Evolutionary conservation across 1,139 yeast genomes (phyloP).

Genomic region (Fermentozyma sake): DNA sequence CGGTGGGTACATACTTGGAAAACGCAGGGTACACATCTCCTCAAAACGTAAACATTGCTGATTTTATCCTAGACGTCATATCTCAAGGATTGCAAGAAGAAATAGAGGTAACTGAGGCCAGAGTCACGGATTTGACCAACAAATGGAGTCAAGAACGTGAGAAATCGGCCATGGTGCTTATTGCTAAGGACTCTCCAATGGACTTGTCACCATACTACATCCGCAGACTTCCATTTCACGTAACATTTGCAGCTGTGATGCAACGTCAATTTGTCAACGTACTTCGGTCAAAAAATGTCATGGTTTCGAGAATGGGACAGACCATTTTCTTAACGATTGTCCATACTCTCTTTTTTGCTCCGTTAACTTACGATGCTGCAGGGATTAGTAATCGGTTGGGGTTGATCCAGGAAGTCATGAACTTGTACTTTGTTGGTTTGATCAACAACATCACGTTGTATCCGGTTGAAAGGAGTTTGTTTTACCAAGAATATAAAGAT

Average conservation of each 20-base stretch:
- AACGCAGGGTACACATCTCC: constrained; percentile 13
- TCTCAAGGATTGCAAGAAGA: constrained; percentile 11
- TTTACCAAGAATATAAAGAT: constrained; percentile 22
- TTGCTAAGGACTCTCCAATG: not conserved
- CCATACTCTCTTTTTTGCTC: constrained; percentile 20
- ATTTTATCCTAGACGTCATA: constrained; percentile 16
- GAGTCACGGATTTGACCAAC: constrained; percentile 12
- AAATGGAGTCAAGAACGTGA: constrained; percentile 8
- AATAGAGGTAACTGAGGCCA: constrained; percentile 8
- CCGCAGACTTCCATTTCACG: constrained; percentile 16
- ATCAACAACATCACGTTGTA: constrained; percentile 21
- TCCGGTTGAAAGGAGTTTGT: constrained; percentile 20
- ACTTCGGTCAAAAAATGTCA: constrained; percentile 15
- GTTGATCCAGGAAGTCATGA: constrained; percentile 18
- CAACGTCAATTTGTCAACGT: constrained; percentile 15
- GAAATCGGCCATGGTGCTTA: not conserved
- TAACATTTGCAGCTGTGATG: constrained; percentile 13
- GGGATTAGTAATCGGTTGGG: constrained; percentile 22
- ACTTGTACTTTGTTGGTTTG: constrained; percentile 20
- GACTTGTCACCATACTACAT: constrained; percentile 18
- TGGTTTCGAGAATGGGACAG: constrained; percentile 17
- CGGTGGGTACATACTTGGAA: constrained; percentile 11
- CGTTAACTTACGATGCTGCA: constrained; percentile 13
- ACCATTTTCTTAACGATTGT: constrained; percentile 16
- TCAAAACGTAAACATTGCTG: constrained; percentile 13